Evolutionary conservation across 2,329 filamentous ascomycete genomes (phyloP).

Genomic region (Colletotrichum theobromicola): DNA sequence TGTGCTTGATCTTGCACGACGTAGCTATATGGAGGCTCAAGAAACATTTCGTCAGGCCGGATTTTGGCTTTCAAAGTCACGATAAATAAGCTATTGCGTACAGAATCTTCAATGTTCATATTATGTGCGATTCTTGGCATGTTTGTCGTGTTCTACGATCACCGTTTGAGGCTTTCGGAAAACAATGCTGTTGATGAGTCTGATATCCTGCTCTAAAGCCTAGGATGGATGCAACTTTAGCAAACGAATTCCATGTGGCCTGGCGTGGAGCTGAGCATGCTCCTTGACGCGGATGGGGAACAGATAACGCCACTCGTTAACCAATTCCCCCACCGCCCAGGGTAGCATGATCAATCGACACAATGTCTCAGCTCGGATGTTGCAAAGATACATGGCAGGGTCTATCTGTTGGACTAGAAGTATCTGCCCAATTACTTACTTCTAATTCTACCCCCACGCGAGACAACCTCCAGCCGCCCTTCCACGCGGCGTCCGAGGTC

Average conservation of each 20-base stretch:
- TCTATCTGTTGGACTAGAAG: neutral
- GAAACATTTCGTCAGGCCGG: neutral
- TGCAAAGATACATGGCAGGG: neutral
- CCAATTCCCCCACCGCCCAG: neutral
- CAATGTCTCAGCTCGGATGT: neutral
- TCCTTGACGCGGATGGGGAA: neutral
- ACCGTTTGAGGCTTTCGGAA: neutral
- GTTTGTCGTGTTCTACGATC: accelerated
- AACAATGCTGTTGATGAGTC: accelerated
- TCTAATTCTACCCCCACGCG: neutral
- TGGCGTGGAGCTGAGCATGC: neutral
- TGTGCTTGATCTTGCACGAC: neutral
- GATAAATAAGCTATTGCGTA: neutral
- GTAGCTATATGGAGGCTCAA: neutral
- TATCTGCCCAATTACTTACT: neutral
- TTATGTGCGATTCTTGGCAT: neutral
- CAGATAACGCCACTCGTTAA: neutral
- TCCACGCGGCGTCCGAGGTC: neutral
- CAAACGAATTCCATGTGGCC: neutral
- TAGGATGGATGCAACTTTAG: neutral
- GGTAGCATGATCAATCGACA: neutral
- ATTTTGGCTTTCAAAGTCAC: neutral
- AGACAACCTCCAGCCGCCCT: neutral
- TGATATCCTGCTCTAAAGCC: neutral
- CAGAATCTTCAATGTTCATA: neutral